Percentiles rank a stretch among this genome's conserved stretches.
Conservation (phyloP, 768 basidiomycete species). For the Termitomyces bulborhizus region DNA sequence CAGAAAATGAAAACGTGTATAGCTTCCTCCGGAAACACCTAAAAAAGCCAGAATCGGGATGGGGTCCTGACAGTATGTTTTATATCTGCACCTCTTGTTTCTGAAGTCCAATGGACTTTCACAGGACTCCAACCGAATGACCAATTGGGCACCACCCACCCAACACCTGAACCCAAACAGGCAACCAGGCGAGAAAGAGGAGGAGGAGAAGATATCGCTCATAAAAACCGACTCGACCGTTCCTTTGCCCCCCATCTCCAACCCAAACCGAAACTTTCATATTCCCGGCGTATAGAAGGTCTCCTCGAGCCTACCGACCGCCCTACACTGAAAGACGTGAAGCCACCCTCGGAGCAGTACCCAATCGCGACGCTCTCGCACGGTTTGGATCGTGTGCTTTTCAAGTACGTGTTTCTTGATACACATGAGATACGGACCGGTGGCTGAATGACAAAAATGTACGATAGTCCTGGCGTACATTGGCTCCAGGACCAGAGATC, state of each 20-base stretch:
- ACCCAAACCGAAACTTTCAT: constrained; percentile 7
- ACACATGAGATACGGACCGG: not conserved
- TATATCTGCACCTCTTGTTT: not conserved
- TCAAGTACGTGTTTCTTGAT: constrained; percentile 21
- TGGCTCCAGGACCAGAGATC: constrained; percentile 86
- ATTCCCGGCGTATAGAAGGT: constrained; percentile 28
- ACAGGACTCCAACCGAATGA: constrained; percentile 1
- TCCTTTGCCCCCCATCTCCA: not conserved
- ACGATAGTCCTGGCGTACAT: constrained; percentile 74
- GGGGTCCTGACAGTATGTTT: constrained; percentile 20
- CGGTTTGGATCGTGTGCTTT: constrained; percentile 62
- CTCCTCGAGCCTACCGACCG: constrained; percentile 19
- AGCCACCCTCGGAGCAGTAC: constrained; percentile 35
- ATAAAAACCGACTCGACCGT: not conserved
- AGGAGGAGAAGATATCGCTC: not conserved
- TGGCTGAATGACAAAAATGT: not conserved
- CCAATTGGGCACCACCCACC: not conserved
- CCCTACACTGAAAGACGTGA: constrained; percentile 28
- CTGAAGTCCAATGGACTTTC: not conserved
- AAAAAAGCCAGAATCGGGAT: not conserved
- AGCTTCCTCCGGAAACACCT: fast-evolving
- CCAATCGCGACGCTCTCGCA: constrained; percentile 61
- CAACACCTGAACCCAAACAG: not conserved
- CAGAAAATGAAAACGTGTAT: not conserved
- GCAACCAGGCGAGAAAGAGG: not conserved